Evolutionary conservation across 108 stramenopile species (phyloP), one percentile per base, ranked within the genome.

Genomic region (Discostella pseudostelligera): DNA sequence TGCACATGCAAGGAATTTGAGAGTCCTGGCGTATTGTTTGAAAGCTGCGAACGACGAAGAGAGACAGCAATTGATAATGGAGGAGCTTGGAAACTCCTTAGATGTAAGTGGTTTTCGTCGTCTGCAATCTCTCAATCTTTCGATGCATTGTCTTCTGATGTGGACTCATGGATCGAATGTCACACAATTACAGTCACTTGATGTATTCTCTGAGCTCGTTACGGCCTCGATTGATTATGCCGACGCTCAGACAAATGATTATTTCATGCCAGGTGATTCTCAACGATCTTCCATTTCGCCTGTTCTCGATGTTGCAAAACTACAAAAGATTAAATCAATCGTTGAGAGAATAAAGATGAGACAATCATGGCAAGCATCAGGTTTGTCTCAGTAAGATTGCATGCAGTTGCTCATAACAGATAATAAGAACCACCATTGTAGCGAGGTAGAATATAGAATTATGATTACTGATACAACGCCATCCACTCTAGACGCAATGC

Each of bases 161-260:
- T 17, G 20, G 19, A 11, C 49, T 21, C 11, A 25, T 49, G 32
- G 5, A 32, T 32, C 32, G 32, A 3, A 5, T 32, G 25, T 19
- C 17, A 48, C 19, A 20, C 25, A n/a, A n/a, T n/a, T 57, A 17
- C 58, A 91, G 85, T 24, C 82, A 21, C 69, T 93, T 46, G 93
- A 91, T 64, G 69, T 83, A 8, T 94, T 94, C 62, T 60, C 69
- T 0, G 89, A 90, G 25, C 55, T 94, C 21, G 59, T 89, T 1
- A 65, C 61, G 14, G 88, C 87, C 55, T 86, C 89, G 0, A 81
- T 94, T 16, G 93, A 89, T 59, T 94, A 89, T 62, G 82, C 83
- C 0, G 88, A 94, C 83, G 87, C 72, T 68, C 88, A 65, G 8
- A 54, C 64, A 0, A 78, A 78, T 51, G 76, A 70, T 26, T 51